These are phyloP conservation scores for Hymenoscyphus linearis DNA, from an alignment of 2,329 filamentous ascomycete species.

Conservation along the genomic window DNA sequence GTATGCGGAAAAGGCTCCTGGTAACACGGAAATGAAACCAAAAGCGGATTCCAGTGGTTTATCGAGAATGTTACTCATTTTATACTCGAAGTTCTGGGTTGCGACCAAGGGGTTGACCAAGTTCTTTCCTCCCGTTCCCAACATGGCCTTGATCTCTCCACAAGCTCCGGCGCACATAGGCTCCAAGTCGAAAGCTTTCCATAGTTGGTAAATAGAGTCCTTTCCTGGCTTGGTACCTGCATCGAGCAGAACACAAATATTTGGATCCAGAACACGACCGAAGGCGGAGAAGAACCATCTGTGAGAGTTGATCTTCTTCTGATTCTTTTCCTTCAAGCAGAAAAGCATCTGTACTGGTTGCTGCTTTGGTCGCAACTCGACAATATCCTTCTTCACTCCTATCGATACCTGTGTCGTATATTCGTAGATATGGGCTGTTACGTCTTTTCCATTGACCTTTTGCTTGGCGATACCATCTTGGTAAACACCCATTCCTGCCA, in stretches of 20 bases:
- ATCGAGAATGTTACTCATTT: constrained; percentile 99
- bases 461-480: constrained; percentile 98
- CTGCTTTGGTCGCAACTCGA: constrained; percentile 75
- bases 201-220: constrained; percentile 94
- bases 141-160: constrained; percentile 98
- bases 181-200: constrained; percentile 97
- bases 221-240: constrained; percentile 92
- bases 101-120: constrained; percentile 90
- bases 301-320: constrained; percentile 99
- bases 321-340: constrained; percentile 98
- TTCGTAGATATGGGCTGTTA: constrained; percentile 96
- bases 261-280: constrained; percentile 84
- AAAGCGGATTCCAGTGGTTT: constrained; percentile 97
- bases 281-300: constrained; percentile 99
- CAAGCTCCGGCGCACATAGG: constrained; percentile 97
- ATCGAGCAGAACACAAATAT: constrained; percentile 94
- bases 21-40: constrained; percentile 94
- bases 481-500: constrained; percentile 92
- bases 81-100: constrained; percentile 98
- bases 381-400: constrained; percentile 84
- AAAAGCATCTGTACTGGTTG: constrained; percentile 96
- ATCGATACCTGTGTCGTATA: constrained; percentile 85
- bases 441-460: constrained; percentile 92
- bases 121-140: constrained; percentile 77
- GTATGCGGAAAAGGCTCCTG: constrained; percentile 97